phyloP scores from a whole-genome alignment of 768 basidiomycete genomes.

The Rhodotorula diobovata region DNA sequence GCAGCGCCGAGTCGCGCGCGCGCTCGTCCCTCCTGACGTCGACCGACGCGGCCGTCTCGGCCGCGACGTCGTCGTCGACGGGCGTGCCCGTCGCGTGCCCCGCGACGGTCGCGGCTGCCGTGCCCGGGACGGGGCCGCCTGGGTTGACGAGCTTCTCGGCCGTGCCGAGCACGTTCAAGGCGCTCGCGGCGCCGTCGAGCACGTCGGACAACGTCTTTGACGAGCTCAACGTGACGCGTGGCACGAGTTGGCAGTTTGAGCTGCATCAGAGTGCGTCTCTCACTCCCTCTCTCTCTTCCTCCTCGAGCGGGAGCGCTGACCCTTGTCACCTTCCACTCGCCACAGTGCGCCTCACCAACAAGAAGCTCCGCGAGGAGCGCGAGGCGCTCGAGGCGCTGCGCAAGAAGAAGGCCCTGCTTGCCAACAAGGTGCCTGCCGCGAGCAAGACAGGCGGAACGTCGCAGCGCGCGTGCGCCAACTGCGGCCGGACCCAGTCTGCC shows the following conservation, averaged over 20 bases:
- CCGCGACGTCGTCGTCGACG: conserved; percentile 9
- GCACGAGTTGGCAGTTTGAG: conserved; percentile 77
- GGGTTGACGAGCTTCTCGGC: conserved; percentile 23
- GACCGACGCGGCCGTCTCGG: conserved; percentile 2
- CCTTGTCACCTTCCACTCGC: background rate
- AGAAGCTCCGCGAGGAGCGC: conserved; percentile 42
- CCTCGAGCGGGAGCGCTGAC: background rate
- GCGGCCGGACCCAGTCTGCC: conserved; percentile 90
- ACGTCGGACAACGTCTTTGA: conserved; percentile 60
- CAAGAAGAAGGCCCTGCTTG: conserved; percentile 25
- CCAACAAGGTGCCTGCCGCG: background rate
- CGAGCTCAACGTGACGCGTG: conserved; percentile 63
- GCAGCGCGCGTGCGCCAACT: conserved; percentile 48
- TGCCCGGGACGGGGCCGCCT: background rate
- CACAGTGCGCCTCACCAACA: conserved; percentile 38
- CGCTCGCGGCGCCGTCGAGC: conserved; percentile 8
- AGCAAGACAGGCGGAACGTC: background rate
- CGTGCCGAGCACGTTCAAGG: conserved; percentile 42
- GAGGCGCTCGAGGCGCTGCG: conserved; percentile 33
- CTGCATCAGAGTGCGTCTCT: conserved; percentile 37
- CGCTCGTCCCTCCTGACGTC: background rate
- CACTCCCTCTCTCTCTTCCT: background rate
- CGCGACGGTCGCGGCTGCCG: background rate
- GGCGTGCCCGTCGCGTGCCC: background rate
- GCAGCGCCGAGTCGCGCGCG: background rate